Percentiles rank a stretch among this genome's conserved stretches.
phyloP scores from a whole-genome alignment of 306 rosid species.

The Rosa chinensis region DNA sequence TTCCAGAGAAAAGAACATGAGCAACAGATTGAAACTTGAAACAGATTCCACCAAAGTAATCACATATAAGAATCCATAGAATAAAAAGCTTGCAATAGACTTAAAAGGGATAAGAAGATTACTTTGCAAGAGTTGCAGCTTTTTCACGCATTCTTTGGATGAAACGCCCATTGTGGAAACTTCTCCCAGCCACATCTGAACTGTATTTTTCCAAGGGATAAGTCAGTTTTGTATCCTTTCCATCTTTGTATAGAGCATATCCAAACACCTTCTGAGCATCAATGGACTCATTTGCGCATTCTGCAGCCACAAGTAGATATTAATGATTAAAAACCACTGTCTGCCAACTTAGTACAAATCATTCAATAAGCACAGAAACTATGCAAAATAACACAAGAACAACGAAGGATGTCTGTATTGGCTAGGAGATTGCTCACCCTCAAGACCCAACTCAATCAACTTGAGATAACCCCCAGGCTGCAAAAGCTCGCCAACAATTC shows the following conservation, averaged over 20 bases:
- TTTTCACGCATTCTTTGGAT: slow-evolving; percentile 37
- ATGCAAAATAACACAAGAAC: neutral
- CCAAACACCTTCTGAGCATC: slow-evolving; percentile 30
- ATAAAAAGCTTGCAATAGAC: neutral
- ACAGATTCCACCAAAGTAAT: neutral
- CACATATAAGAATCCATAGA: neutral
- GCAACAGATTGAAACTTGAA: neutral
- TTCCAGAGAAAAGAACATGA: neutral
- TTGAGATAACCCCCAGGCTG: slow-evolving; percentile 44
- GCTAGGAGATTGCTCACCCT: slow-evolving; percentile 47
- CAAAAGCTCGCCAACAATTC: slow-evolving; percentile 27
- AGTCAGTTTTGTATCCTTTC: slow-evolving; percentile 1
- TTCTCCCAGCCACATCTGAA: slow-evolving; percentile 16
- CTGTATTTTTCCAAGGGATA: slow-evolving; percentile 1
- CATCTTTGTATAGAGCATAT: slow-evolving; percentile 34
- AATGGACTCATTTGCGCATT: slow-evolving; percentile 19
- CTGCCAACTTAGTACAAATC: neutral
- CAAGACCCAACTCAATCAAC: slow-evolving; percentile 27
- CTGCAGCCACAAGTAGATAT: slow-evolving; percentile 30
- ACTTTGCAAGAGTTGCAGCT: slow-evolving; percentile 15
- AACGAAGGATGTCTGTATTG: neutral
- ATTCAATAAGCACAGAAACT: neutral
- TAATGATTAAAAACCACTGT: neutral
- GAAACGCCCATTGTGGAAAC: slow-evolving; percentile 41
- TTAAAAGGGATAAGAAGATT: neutral